A percentile compares a stretch with the other conserved stretches of the same genome.
These are phyloP conservation scores for Salix udensis DNA, from an alignment of 345 rosid species.

Conservation along the genomic window DNA sequence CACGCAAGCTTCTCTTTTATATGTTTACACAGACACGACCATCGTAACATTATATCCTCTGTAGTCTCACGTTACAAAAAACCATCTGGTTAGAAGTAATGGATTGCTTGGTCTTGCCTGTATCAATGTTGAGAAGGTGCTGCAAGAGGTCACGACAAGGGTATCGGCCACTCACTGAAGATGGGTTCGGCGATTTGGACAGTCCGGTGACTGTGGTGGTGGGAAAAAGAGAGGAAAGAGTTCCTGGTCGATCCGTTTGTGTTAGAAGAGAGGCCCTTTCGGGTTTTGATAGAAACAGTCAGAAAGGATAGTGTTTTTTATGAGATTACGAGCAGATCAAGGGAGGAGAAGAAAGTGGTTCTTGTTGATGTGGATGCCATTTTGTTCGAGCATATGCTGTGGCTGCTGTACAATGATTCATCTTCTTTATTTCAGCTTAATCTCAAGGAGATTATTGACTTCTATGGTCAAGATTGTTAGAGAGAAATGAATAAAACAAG, in stretches of 20 bases:
- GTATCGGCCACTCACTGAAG: slow-evolving; percentile 37
- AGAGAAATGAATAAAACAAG: not conserved
- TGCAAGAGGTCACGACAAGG: slow-evolving; percentile 32
- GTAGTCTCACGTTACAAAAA: not conserved
- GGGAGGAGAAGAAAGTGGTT: slow-evolving; percentile 34
- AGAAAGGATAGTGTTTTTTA: slow-evolving; percentile 9
- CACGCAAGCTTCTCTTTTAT: not conserved
- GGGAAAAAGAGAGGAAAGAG: slow-evolving; percentile 71
- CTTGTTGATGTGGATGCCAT: slow-evolving; percentile 67
- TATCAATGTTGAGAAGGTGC: slow-evolving; percentile 38
- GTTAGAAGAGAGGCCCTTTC: slow-evolving; percentile 62
- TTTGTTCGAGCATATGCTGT: slow-evolving; percentile 87
- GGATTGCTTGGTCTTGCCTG: slow-evolving; percentile 73
- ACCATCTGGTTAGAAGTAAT: not conserved
- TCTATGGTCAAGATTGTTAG: slow-evolving; percentile 63
- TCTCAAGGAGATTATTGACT: slow-evolving; percentile 69
- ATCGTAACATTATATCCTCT: not conserved
- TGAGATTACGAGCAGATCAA: slow-evolving; percentile 7
- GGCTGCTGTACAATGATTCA: slow-evolving; percentile 69
- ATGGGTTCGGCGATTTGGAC: slow-evolving; percentile 18
- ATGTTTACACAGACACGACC: not conserved
- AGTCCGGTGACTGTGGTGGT: slow-evolving; percentile 61
- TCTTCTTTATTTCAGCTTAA: slow-evolving; percentile 68
- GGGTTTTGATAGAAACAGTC: slow-evolving; percentile 44
- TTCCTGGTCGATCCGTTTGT: slow-evolving; percentile 63